Evolutionary conservation across 169 alveolate genomes (phyloP).

Genomic region (Miamiensis avidus): DNA sequence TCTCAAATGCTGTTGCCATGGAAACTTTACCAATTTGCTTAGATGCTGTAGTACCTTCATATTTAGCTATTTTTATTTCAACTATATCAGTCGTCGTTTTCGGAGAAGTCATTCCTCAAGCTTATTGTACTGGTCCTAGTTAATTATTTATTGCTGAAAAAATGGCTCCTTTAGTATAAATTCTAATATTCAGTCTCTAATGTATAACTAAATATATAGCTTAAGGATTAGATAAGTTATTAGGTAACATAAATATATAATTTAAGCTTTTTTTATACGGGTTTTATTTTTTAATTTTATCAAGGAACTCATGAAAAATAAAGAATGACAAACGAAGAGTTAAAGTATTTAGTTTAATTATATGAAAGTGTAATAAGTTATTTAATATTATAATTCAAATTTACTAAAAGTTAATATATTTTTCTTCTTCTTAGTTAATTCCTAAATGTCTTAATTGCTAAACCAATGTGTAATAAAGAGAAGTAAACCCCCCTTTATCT

Average conservation of each 20-base stretch:
- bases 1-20: conserved; percentile 72
- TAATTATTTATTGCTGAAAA: conserved; percentile 63
- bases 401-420: too few species aligned
- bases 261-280: too few species aligned
- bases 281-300: too few species aligned
- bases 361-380: too few species aligned
- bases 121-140: conserved; percentile 75
- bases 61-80: conserved; percentile 71
- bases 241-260: too few species aligned
- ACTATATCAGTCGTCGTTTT: conserved; percentile 76
- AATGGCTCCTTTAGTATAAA: conserved; percentile 61
- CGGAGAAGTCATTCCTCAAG: conserved; percentile 87
- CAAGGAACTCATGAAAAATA: too few species aligned
- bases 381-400: too few species aligned
- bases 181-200: conserved; percentile 38
- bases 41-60: conserved; percentile 74
- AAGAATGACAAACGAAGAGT: too few species aligned
- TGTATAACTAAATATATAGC: not conserved
- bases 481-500: too few species aligned
- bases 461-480: not conserved
- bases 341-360: too few species aligned
- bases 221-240: not conserved
- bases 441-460: not conserved
- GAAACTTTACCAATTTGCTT: conserved; percentile 82
- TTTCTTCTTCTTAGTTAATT: not conserved